Base-by-base conservation (phyloP, 2,329 filamentous ascomycete genomes). In the Lecanicillium sp. region DNA sequence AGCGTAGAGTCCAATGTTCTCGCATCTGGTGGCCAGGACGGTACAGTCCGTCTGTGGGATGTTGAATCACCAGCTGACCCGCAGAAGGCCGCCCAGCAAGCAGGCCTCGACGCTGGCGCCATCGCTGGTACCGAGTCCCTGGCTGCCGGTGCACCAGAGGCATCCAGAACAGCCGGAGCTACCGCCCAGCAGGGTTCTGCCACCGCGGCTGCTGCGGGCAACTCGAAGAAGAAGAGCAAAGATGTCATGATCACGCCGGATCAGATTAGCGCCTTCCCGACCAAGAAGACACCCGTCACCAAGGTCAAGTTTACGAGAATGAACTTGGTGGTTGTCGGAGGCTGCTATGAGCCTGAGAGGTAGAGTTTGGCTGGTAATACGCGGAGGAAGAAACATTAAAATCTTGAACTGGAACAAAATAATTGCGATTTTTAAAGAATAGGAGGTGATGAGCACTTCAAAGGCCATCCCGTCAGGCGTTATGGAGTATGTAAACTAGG, bases 281-380 rank as follows among this genome's bases (percentile, higher is more conserved):
- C 93, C 4, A 98, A 98, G 78, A 95, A 95, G 70, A 91, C 86
- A 14, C 90, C 91, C 0, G 87, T 97, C 10, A 87, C 94, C 67
- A 93, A 91, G 68, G 90, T 95, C 46, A 81, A 86, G 60, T 96
- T 96, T 60, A 97, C 93, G 3, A 77, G 89, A 52, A 96, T 95
- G 88, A 98, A 98, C 63, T 67, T 97, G 55, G 85, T 96, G 11
- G 74, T 97, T 52, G 90, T 90, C 19, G 89, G 87, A 39, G 89
- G 90, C 20, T 83, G 79, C 59, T 84, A 81, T 57, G 75, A 81
- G 44, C 73, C 77, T 30, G 73, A 77, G 54, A 65, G 68, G 51
- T 72, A 67, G 61, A 54, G 56, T 44, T 51, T 30, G n/a, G 32
- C 6, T 17, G 8, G n/a, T n/a, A n/a, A n/a, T n/a, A n/a, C n/a